These are phyloP conservation scores for Phytopythium ostracodes DNA, from an alignment of 352 stramenopile genomes.

Conservation along the genomic window DNA sequence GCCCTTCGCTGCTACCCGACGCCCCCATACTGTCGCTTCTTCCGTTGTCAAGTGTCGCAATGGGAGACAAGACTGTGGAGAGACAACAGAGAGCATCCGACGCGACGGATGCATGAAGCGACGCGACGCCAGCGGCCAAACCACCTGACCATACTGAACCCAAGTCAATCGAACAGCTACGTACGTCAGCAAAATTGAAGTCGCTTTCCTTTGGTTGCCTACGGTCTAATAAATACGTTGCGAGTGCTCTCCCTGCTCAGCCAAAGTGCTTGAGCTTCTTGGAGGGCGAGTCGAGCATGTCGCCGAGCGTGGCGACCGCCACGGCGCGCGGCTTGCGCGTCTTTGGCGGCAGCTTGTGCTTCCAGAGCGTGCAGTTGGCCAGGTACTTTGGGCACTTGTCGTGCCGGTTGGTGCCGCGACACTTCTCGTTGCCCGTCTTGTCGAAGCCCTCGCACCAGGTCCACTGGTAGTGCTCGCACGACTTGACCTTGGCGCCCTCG, in stretches of 20 bases:
- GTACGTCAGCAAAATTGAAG: not conserved
- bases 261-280: conserved; percentile 84
- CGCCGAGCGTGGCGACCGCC: conserved; percentile 15
- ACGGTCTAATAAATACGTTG: conserved; percentile 4
- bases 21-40: conserved; percentile 1
- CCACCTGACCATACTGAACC: not conserved
- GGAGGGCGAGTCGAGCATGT: conserved; percentile 77
- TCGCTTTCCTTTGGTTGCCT: not conserved
- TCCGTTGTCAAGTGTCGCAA: too few species aligned
- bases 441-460: conserved; percentile 84
- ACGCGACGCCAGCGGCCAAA: not conserved
- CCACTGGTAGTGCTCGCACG: conserved; percentile 84
- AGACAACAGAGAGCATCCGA: not conserved
- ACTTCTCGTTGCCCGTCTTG: conserved; percentile 84
- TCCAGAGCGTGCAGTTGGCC: conserved; percentile 84
- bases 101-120: conserved; percentile 6
- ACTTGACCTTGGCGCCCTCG: conserved; percentile 80
- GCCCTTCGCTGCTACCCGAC: conserved; percentile 23
- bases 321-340: conserved; percentile 66
- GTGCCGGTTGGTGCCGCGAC: conserved; percentile 77
- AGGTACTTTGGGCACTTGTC: conserved; percentile 87
- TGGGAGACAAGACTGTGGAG: too few species aligned
- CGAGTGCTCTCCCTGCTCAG: conserved; percentile 13
- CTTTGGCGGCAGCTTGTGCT: conserved; percentile 83
- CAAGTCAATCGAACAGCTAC: not conserved